Evolutionary conservation across 2,329 filamentous ascomycete species (phyloP).

Genomic region (Trichoderma afroharzianum): DNA sequence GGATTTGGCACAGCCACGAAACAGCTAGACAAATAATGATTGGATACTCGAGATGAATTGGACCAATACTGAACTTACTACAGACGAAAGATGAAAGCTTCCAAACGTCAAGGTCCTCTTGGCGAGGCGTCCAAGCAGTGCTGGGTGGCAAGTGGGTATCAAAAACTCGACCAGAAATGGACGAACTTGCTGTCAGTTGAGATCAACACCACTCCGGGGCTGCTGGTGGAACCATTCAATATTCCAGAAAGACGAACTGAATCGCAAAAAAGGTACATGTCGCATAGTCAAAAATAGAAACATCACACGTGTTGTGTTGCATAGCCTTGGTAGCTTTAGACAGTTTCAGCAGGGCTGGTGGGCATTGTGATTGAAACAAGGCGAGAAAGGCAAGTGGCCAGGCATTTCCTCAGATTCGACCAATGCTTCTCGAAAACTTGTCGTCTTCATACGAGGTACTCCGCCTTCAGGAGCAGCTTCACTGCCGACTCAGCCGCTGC

Average conservation of each 20-base stretch:
- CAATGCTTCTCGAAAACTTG: not conserved
- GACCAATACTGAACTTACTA: not conserved
- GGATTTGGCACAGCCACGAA: conserved; percentile 2
- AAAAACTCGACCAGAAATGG: not conserved
- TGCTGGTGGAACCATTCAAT: not conserved
- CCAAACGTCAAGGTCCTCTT: not conserved
- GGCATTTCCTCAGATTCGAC: not conserved
- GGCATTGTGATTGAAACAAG: not conserved
- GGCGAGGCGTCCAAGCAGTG: not conserved
- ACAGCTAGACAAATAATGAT: not conserved
- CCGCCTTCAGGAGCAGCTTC: not conserved
- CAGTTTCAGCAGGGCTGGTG: conserved; percentile 4
- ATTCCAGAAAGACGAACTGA: not conserved
- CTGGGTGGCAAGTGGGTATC: not conserved
- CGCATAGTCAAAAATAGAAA: conserved; percentile 10
- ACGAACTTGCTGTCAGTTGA: not conserved
- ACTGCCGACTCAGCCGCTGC: conserved; percentile 9
- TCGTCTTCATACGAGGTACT: not conserved
- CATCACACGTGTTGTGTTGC: not conserved
- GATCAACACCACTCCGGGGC: not conserved
- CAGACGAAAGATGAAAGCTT: not conserved
- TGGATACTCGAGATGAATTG: not conserved
- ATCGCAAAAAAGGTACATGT: not conserved
- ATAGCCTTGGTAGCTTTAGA: not conserved
- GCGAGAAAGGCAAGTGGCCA: not conserved